Base-by-base conservation (phyloP, 208 protist genomes). In the Acanthamoeba sp. region DNA sequence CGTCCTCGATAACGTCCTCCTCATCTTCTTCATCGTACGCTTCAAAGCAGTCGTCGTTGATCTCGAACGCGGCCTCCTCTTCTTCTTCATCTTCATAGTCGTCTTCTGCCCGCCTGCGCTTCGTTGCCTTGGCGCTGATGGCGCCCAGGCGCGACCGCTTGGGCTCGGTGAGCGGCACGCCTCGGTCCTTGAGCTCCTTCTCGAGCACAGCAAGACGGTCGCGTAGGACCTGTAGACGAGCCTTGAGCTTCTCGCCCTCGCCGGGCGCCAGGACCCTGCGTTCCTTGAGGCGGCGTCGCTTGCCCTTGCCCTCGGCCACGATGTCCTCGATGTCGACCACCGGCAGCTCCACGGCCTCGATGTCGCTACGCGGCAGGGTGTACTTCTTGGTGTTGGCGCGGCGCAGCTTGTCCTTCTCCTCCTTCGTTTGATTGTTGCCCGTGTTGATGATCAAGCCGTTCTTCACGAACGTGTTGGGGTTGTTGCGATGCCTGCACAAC, bases 381-480 rank as follows among this genome's bases (percentile, higher is more conserved):
- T 87, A 87, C 78, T 87, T 87, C 42, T 48, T 57, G 1, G 38
- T 48, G 38, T 87, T 87, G 42, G 24, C 32, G 0, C n/a, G 55
- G 9, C 78, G 78, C 48, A 59, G 38, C 24, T 48, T 57, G 24
- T 59, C 42, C 42, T 59, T 48, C 38, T 87, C 78, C 38, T 87
- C 78, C 4, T 87, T 87, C 5, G 78, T 87, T 6, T 32, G 78
- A 18, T 45, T 55, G 48, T 87, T 87, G 38, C 95, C 95, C 20
- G 57, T 93, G 94, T 96, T 96, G 62, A 96, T 87, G 71, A 96
- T 94, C 27, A 95, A 38, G 5, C 95, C 95, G 93, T 76, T 91
- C 66, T 96, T 96, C 34, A 73, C 32, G 3, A 16, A 10, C 27
- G 91, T 69, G 55, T 94, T 84, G 4, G 50, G 27, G 36, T 82